These are phyloP conservation scores for Brassica carinata DNA, from an alignment of 345 rosid genomes.

Conservation along the genomic window DNA sequence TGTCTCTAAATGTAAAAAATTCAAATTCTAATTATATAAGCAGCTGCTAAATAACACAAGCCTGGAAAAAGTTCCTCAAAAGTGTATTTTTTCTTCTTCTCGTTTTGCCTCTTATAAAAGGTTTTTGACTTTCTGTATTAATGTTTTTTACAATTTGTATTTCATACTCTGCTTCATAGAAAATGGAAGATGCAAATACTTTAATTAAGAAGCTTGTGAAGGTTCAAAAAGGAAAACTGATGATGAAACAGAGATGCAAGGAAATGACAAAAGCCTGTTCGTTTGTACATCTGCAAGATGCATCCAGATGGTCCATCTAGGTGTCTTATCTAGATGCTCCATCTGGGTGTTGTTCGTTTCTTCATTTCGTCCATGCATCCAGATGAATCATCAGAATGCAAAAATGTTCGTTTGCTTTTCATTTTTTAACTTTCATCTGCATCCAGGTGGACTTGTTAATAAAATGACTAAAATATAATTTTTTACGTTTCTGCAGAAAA, in stretches of 20 bases:
- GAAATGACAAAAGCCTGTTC: neutral
- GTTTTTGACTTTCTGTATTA: conserved; percentile 1
- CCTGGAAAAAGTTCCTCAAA: conserved; percentile 37
- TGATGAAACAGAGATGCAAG: conserved; percentile 49
- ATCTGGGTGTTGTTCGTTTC: too few species aligned
- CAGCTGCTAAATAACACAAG: conserved; percentile 59
- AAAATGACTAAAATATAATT: too few species aligned
- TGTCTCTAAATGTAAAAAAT: too few species aligned
- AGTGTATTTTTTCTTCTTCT: conserved; percentile 3
- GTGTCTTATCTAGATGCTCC: too few species aligned
- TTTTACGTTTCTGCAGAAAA: too few species aligned
- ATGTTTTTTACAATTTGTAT: neutral
- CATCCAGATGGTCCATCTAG: too few species aligned
- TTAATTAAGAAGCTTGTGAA: conserved; percentile 42
- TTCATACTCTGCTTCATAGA: conserved; percentile 31
- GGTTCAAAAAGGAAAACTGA: conserved; percentile 43
- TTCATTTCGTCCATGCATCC: too few species aligned
- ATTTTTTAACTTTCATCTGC: too few species aligned
- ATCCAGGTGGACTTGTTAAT: too few species aligned
- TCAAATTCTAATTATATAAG: conserved; percentile 10
- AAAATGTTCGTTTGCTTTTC: too few species aligned
- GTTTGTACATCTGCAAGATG: too few species aligned
- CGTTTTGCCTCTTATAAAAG: neutral
- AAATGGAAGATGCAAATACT: conserved; percentile 44
- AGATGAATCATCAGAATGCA: too few species aligned